These are phyloP conservation scores for Lindgomyces ingoldianus DNA, from an alignment of 495 filamentous ascomycete genomes.

Conservation along the genomic window DNA sequence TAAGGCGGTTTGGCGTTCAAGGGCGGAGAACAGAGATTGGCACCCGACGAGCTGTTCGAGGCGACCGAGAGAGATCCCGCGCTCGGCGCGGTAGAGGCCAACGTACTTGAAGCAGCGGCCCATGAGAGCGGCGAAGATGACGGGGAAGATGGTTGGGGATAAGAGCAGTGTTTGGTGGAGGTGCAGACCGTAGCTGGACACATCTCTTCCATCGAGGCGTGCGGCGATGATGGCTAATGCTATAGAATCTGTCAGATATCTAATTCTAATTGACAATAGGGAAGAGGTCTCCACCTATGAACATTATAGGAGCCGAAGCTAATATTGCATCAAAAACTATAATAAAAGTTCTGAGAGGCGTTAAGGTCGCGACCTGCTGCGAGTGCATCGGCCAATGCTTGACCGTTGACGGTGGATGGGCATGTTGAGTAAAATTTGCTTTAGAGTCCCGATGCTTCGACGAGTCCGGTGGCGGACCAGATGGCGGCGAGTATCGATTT, in stretches of 20 bases:
- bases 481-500: conserved; percentile 14
- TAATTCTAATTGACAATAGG: background rate
- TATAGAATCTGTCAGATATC: background rate
- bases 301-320: conserved; percentile 22
- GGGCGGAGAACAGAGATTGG: conserved; percentile 22
- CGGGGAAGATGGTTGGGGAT: conserved; percentile 28
- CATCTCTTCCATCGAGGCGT: conserved; percentile 11
- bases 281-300: conserved; percentile 13
- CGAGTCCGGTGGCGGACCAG: conserved; percentile 9
- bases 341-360: conserved; percentile 13
- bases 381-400: conserved; percentile 18
- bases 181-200: conserved; percentile 16
- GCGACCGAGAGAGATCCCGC: conserved; percentile 22
- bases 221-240: conserved; percentile 23
- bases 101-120: conserved; percentile 26
- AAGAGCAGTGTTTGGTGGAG: conserved; percentile 16
- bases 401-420: background rate
- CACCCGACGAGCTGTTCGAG: conserved; percentile 33
- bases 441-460: background rate
- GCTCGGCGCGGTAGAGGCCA: conserved; percentile 22
- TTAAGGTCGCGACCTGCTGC: conserved; percentile 8
- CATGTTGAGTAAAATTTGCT: background rate
- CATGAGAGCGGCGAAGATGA: conserved; percentile 31
- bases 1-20: conserved; percentile 20
- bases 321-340: conserved; percentile 25